Base-by-base conservation (phyloP, 306 rosid genomes). In the Cicer yamashitae region DNA sequence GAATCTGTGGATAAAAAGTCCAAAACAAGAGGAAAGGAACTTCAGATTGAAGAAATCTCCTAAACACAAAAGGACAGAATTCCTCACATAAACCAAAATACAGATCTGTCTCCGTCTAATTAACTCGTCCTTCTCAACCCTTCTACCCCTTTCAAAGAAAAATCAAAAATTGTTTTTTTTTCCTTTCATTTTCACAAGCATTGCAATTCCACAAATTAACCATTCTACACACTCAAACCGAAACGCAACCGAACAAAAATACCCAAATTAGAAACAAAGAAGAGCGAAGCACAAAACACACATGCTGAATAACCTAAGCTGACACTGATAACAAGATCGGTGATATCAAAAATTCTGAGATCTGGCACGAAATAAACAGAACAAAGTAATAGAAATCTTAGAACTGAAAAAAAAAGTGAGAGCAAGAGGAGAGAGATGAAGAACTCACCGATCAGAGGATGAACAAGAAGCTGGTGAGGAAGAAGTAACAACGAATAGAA, bases 371-470 rank as follows among this genome's bases (percentile, higher is more conserved):
- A 90, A 82, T 75, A 48, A 57, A 81, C 34, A 78, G 71, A 88
- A 70, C 82, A 84, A 67, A 66, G 71, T 52, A 74, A 86, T 43
- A 68, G 51, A 83, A 85, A 79, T 84, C 76, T 69, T 5, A 73
- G 67, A 15, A 20, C 44, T 53, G 67, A 67, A 77, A 73, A 18
- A 73, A 66, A 72, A 11, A 46, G 45, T 44, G 71, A 82, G 73
- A 84, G 68, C 78, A 66, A 13, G 25, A 25, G 75, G 41, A 58
- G 69, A 58, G 14, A 71, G 86, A 40, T 71, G 73, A 86, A 77
- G 72, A 86, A 91, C 98, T 96, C 91, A 96, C 99, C 99, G 99
- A 96, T 96, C 98, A 82, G 99, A 82, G 72, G 98, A 88, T 74
- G 94, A 91, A 89, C 92, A 90, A 79, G 93, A 84, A 88, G 96